Evolutionary conservation across 306 rosid species (phyloP), one percentile per base, ranked within the genome.

Genomic region (Gynostemma pentaphyllum): DNA sequence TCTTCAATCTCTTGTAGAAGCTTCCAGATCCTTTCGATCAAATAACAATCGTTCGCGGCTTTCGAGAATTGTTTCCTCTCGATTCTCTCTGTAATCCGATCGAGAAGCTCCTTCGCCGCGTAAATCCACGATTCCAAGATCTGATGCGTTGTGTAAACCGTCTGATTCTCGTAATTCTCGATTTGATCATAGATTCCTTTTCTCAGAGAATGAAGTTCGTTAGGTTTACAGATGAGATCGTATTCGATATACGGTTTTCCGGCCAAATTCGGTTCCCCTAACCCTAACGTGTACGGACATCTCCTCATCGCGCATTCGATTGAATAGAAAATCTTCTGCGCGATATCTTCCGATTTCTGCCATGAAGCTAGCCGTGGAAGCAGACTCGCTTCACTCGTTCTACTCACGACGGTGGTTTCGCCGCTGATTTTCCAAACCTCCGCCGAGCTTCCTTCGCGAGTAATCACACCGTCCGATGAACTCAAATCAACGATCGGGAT

Each of bases 1-100:
- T 88, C 98, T 59, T 83, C 84, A 16, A 85, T 74, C 45, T 88
- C 96, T 2, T 84, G 57, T 0, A 88, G 72, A 7, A 88, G 66
- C 77, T 86, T 86, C 96, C 96, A 92, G 75, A 86, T 86, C 74
- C 80, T 70, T 59, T 88, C 95, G 72, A 92, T 74, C 68, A 78
- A 16, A 54, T 79, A 64, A 50, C 85, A 82, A 30, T 86, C 96
- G 18, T 73, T 74, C 51, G 90, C 71, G 3, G 96, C 94, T 10
- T 60, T 72, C 10, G 81, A 90, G 52, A 85, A 74, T 7, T 4
- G 49, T 19, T 32, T 49, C 7, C 36, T 12, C 10, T 78, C 83
- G 41, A 91, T 79, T 15, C 84, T 63, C 26, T 71, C 70, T 0
- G 44, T 32, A 9, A 70, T 77, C 16, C 94, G 79, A 24, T 70